Evolutionary conservation across 768 basidiomycete genomes (phyloP), one percentile per base, ranked within the genome.

Genomic region (Suillus subluteus): DNA sequence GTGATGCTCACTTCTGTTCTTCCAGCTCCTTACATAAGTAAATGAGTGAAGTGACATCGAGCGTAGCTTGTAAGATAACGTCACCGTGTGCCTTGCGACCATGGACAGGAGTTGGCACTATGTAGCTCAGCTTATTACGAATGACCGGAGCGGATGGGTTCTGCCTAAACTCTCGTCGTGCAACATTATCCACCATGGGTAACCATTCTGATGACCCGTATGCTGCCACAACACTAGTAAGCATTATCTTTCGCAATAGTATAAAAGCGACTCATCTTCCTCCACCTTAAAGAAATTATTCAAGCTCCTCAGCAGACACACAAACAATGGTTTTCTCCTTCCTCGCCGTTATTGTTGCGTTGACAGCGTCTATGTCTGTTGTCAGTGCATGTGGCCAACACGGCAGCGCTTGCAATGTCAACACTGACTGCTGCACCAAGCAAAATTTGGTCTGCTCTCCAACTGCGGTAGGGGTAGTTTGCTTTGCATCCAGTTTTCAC

Each of bases 321-420:
- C 23, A 52, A 52, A 26, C 23, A 52, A 52, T 52, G 50, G 6
- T 3, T 52, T 26, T 52, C 23, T 26, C 50, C 23, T 52, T 26
- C 26, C 50, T 52, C 3, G 23, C 50, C 13, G 26, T 52, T 15
- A 52, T 52, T 26, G 23, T 52, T 26, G 50, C 50, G 6, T 52
- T 52, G 46, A 48, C 21, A 15, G 26, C 23, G 0, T 52, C 50
- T 52, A 26, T 26, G 50, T 52, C n/a, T n/a, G n/a, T 12, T 26
- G 26, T 52, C 50, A 52, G 26, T 16, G 50, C 50, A 26, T 52
- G 50, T 7, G 9, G 13, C 23, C 1, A 1, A 7, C 6, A 6
- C 0, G 23, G 15, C 9, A 4, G 3, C 23, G 0, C 12, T 23
- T 50, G 48, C 48, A 0, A 6, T 0, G 0, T 0, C 12, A 50